Base-by-base conservation (phyloP, 805 yeast species). In the Deakozyma indianensis region DNA sequence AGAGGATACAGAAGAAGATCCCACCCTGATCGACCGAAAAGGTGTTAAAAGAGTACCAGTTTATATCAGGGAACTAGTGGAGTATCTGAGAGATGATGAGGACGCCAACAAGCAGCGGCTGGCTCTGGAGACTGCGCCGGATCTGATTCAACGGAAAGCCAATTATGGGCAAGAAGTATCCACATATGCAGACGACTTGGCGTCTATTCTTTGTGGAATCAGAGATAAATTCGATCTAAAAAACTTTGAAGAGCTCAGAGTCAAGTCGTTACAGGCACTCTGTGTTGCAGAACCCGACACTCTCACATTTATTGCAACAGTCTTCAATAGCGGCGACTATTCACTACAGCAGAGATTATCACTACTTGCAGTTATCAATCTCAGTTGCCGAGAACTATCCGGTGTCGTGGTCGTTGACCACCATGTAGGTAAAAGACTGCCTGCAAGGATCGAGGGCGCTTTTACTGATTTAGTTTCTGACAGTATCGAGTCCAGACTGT, bases 341-440 rank as follows among this genome's bases (percentile, higher is more conserved):
- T 85, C 95, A 0, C 59, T 92, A 18, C 92, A 83, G 49, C 88
- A 80, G 48, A 62, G 97, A 42, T 68, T 88, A 63, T 63, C 74
- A 23, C 67, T 88, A 5, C 60, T 92, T 18, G 75, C 88, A 3
- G 65, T 83, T 0, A 56, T 85, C 11, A 80, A 88, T 0, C 62
- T 87, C 22, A 74, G 83, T 2, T 85, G 87, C 0, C 62, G 95
- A 48, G 86, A 83, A 50, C 65, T 87, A 7, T 66, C 81, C 41
- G 90, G 87, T 0, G 90, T 80, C 56, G 66, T 58, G 0, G 69
- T 68, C n/a, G 59, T 64, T 9, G 68, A 71, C 3, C 63, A 49
- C 22, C 43, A 49, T 9, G 68, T 69, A 43, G 61, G 72, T 0
- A 52, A 73, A 1, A 63, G 68, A 47, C 64, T 80, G 18, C 82